Evolutionary conservation across 495 filamentous ascomycete species (phyloP), one percentile per base, ranked within the genome.

Genomic region (Neurospora pannonica): DNA sequence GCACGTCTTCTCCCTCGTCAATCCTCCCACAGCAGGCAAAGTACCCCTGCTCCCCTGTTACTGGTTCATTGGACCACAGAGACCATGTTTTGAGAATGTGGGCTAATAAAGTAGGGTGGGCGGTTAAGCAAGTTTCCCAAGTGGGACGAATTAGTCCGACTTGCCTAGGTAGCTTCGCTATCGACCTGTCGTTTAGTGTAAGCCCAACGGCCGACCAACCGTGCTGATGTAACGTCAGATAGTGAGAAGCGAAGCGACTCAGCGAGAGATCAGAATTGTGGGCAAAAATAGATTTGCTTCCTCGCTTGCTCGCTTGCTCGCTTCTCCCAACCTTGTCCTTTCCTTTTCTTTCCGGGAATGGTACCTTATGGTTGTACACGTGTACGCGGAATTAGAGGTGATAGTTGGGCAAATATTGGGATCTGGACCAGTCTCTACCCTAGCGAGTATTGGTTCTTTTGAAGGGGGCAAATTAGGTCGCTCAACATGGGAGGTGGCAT

Each of bases 21-120:
- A n/a, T 31, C 28, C 37, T 72, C 28, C 13, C 17, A 24, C 38
- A 71, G 15, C 7, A 40, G 38, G n/a, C n/a, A n/a, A n/a, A 43
- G 6, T 21, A n/a, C 43, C n/a, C 43, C n/a, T 24, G 43, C n/a
- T 48, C n/a, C n/a, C n/a, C 43, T 48, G n/a, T 5, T 31, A 67
- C 54, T 31, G 11, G 54, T 62, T 31, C 54, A 62, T 62, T 62
- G 54, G 54, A 36, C 28, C 28, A 67, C 54, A 28, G 24, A 28
- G 54, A 67, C 24, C 28, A 34, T 31, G 54, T 67, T 74, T 75
- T 75, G 72, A 75, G 72, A 38, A 71, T 71, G 73, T 71, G 54
- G 28, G 54, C 54, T 67, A 34, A 67, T 62, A 31, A 17, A 19
- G 54, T 62, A 62, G 15, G 54, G 28, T 67, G 28, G 54, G 54